Evolutionary conservation across 352 stramenopile species (phyloP).

Genomic region (Globisporangium okanoganense): DNA sequence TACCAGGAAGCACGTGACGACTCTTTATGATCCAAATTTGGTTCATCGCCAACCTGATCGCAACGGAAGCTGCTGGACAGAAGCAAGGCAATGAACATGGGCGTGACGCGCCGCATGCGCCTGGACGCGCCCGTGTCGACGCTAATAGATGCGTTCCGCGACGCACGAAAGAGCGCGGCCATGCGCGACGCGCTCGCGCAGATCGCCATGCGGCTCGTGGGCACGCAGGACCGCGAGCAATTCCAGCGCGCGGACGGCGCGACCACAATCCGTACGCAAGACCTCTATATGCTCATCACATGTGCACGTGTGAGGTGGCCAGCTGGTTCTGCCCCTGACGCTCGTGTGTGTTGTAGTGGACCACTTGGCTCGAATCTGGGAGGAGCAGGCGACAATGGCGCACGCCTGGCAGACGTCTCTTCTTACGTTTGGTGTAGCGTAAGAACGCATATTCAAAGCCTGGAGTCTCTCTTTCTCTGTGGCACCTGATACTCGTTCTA

Average conservation of each 20-base stretch:
- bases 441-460: background rate
- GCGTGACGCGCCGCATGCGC: slow-evolving; percentile 14
- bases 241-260: slow-evolving; percentile 55
- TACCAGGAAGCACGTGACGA: background rate
- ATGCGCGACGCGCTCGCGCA: slow-evolving; percentile 47
- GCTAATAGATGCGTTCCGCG: slow-evolving; percentile 45
- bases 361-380: slow-evolving; percentile 42
- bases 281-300: no score
- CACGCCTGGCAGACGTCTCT: slow-evolving; percentile 36
- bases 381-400: slow-evolving; percentile 51
- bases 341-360: slow-evolving; percentile 32
- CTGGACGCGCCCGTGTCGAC: slow-evolving; percentile 29
- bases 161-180: slow-evolving; percentile 16
- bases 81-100: slow-evolving; percentile 1
- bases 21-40: slow-evolving; percentile 1
- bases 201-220: slow-evolving; percentile 52
- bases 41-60: background rate
- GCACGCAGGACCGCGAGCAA: slow-evolving; percentile 42
- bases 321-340: background rate
- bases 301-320: no score
- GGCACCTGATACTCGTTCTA: background rate
- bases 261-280: slow-evolving; percentile 37
- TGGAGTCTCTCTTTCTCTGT: background rate
- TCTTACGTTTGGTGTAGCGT: slow-evolving; percentile 29
- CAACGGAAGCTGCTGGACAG: background rate